These are phyloP conservation scores for Combretum micranthum DNA, from an alignment of 345 rosid species.

Conservation along the genomic window DNA sequence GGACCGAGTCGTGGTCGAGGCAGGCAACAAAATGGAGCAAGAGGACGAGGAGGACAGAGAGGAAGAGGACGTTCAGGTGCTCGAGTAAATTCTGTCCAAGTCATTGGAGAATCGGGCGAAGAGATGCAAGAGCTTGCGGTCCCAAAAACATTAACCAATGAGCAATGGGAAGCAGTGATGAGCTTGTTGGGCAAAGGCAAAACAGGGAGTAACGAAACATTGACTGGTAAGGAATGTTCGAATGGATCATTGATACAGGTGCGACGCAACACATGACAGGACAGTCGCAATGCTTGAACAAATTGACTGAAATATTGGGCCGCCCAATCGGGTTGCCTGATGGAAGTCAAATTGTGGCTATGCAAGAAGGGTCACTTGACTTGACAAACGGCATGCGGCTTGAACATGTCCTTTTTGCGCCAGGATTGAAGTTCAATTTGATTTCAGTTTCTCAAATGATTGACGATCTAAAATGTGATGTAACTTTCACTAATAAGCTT, in stretches of 20 bases:
- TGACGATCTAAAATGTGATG: background rate
- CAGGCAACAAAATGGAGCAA: no score
- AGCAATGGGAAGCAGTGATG: no score
- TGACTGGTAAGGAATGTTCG: background rate
- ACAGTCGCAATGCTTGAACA: background rate
- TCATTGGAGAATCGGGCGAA: no score
- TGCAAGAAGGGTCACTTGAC: background rate
- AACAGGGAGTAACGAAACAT: no score
- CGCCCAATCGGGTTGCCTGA: background rate
- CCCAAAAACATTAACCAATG: no score
- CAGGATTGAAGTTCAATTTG: constrained; percentile 5
- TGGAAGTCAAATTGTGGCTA: background rate
- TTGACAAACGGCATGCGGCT: background rate
- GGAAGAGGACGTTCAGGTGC: no score
- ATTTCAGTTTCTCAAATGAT: background rate
- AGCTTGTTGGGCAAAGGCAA: background rate
- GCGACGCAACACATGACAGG: constrained; percentile 9
- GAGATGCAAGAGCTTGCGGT: no score
- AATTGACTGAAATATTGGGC: background rate
- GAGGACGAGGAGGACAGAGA: no score
- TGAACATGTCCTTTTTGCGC: constrained; percentile 3
- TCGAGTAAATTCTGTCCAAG: no score
- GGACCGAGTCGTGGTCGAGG: background rate
- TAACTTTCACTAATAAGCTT: background rate
- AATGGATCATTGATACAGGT: constrained; percentile 7